phyloP scores from a whole-genome alignment of 371 early-diverging fungal species.

The Rhizopus microsporus region DNA sequence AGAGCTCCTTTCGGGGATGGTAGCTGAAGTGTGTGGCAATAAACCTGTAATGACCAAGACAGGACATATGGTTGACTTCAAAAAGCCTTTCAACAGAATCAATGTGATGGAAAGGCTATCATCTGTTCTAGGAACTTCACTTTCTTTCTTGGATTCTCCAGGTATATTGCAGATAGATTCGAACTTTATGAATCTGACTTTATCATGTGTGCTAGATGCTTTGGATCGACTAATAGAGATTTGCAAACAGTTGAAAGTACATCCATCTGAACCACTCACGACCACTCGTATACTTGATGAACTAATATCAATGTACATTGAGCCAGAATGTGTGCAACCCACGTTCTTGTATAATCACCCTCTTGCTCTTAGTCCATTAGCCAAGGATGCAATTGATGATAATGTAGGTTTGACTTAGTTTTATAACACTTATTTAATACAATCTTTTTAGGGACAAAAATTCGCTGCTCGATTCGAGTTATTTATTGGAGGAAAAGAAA shows the following conservation, averaged over 20 bases:
- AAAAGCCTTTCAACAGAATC: conserved; percentile 77
- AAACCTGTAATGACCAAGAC: conserved; percentile 68
- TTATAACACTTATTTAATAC: not conserved
- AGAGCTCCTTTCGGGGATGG: conserved; percentile 84
- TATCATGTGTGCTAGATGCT: conserved; percentile 26
- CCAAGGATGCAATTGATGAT: conserved; percentile 67
- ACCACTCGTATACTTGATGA: conserved; percentile 86
- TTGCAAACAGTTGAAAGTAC: conserved; percentile 57
- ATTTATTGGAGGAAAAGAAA: conserved; percentile 90
- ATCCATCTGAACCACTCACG: conserved; percentile 72
- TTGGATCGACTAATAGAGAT: conserved; percentile 47
- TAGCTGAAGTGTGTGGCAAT: conserved; percentile 73
- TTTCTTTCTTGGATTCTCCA: conserved; percentile 56
- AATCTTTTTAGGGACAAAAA: conserved; percentile 34
- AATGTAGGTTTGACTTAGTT: conserved; percentile 20
- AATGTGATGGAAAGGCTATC: conserved; percentile 77
- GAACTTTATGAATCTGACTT: not conserved
- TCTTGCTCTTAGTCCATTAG: conserved; percentile 89
- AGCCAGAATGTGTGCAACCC: conserved; percentile 90
- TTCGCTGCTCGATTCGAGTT: conserved; percentile 91
- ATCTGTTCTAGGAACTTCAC: conserved; percentile 41
- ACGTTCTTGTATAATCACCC: conserved; percentile 96
- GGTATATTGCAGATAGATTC: conserved; percentile 17
- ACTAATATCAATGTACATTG: conserved; percentile 88
- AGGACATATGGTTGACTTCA: conserved; percentile 67